Conservation (phyloP, 2,329 filamentous ascomycete genomes). For the Fusarium circinatum region DNA sequence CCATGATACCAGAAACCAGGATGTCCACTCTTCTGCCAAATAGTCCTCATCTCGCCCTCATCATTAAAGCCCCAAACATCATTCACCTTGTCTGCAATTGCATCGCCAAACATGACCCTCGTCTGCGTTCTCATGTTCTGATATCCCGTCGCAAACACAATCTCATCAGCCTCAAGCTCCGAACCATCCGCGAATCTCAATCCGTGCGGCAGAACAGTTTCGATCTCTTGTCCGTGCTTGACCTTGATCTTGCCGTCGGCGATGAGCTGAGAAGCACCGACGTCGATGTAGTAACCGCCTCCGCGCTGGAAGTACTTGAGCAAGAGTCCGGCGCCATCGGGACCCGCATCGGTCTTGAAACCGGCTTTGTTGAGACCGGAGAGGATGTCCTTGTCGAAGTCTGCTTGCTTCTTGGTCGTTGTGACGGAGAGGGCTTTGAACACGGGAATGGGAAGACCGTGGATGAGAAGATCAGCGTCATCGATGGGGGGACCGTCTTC, state of each 20-base stretch:
- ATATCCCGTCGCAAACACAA: constrained; percentile 73
- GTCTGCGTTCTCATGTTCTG: constrained; percentile 75
- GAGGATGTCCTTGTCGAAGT: constrained; percentile 53
- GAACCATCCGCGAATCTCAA: constrained; percentile 64
- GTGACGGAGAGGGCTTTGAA: constrained; percentile 67
- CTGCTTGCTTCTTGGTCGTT: constrained; percentile 48
- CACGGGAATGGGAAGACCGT: constrained; percentile 67
- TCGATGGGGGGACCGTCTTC: constrained; percentile 68
- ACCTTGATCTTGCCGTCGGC: constrained; percentile 72
- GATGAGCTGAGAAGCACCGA: constrained; percentile 71
- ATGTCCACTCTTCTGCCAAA: constrained; percentile 70
- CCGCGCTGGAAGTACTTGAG: constrained; percentile 73
- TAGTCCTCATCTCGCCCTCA: constrained; percentile 65
- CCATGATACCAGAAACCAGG: constrained; percentile 74
- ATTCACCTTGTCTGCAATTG: constrained; percentile 65
- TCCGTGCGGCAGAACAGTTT: constrained; percentile 58
- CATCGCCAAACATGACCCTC: constrained; percentile 69
- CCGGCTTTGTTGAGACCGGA: constrained; percentile 63
- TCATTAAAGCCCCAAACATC: constrained; percentile 72
- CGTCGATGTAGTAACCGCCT: constrained; percentile 77
- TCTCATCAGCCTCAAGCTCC: constrained; percentile 68
- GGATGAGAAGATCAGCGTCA: constrained; percentile 71
- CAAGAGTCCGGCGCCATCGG: constrained; percentile 66
- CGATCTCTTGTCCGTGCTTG: constrained; percentile 67
- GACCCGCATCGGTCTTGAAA: constrained; percentile 69